These are phyloP conservation scores for Leccinum variicolor DNA, from an alignment of 768 basidiomycete species.

Conservation along the genomic window DNA sequence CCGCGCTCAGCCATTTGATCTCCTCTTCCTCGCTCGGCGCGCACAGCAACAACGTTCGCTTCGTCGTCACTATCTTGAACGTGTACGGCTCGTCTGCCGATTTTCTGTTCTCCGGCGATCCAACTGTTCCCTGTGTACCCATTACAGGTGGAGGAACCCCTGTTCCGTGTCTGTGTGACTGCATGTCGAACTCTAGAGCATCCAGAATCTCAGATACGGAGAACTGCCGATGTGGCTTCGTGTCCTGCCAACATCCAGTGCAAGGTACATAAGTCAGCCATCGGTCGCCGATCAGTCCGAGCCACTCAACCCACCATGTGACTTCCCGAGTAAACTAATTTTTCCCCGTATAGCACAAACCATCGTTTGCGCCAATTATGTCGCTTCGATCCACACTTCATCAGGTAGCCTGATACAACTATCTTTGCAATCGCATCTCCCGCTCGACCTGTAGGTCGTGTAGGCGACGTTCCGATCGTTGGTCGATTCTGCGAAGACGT, in stretches of 20 bases:
- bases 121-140: constrained; percentile 34
- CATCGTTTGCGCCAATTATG: constrained; percentile 96
- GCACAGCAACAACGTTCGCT: constrained; percentile 82
- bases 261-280: constrained; percentile 8
- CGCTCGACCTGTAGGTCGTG: constrained; percentile 31
- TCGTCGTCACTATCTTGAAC: constrained; percentile 96
- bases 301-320: constrained; percentile 77
- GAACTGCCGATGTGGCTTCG: constrained; percentile 84
- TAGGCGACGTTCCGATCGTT: constrained; percentile 41
- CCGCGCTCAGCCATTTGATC: constrained; percentile 95
- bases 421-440: constrained; percentile 67
- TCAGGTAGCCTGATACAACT: constrained; percentile 86
- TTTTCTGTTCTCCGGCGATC: constrained; percentile 38
- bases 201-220: constrained; percentile 84
- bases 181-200: constrained; percentile 83
- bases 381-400: constrained; percentile 94
- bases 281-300: constrained; percentile 8
- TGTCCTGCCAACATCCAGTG: constrained; percentile 56
- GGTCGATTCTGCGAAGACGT: constrained; percentile 44
- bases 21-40: constrained; percentile 98
- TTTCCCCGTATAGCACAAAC: constrained; percentile 91
- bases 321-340: constrained; percentile 82
- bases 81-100: constrained; percentile 53
- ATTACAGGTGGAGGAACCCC: constrained; percentile 30
- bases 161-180: constrained; percentile 44